Evolutionary conservation across 768 basidiomycete genomes (phyloP), one percentile per base, ranked within the genome.

Genomic region (Mycena vitilis): DNA sequence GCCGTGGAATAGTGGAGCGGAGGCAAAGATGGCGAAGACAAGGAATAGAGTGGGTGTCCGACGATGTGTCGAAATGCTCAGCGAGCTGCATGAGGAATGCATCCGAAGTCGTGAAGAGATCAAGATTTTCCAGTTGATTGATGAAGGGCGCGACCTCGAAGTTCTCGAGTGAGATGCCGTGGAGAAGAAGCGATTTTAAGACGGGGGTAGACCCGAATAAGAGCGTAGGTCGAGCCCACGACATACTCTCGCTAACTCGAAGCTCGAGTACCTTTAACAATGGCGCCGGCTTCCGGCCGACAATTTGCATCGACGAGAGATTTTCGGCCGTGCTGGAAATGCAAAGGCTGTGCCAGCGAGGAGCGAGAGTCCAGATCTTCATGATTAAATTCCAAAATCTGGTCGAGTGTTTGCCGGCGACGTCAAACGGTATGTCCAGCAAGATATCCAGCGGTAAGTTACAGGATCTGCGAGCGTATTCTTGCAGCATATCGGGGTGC

Each of bases 21-120:
- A 67, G 53, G 18, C 54, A 57, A n/a, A 68, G 60, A 49, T 62
- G 55, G 10, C 66, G 66, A 2, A 68, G 66, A 8, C 47, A 55
- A 2, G 66, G 45, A 38, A 47, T 38, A 10, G 37, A 40, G 7
- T 44, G 48, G 23, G 48, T 49, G 23, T 53, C 25, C n/a, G 58
- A 36, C 13, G n/a, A 9, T 16, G 25, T 15, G 9, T 44, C 38
- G 55, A 68, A 68, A 16, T 22, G 47, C 10, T 58, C 55, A 11
- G 55, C 66, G 15, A 68, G 66, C 38, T 62, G n/a, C 36, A n/a
- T 10, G 9, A 63, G 4, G 22, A 68, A 20, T n/a, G 30, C n/a
- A 1, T n/a, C 9, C 16, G 47, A 25, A 18, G 22, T 16, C 6
- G 10, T 16, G 11, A 16, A 57, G 23, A 68, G 48, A 37, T 68